phyloP scores from a whole-genome alignment of 2,329 filamentous ascomycete genomes.

The Alternaria brassicae region DNA sequence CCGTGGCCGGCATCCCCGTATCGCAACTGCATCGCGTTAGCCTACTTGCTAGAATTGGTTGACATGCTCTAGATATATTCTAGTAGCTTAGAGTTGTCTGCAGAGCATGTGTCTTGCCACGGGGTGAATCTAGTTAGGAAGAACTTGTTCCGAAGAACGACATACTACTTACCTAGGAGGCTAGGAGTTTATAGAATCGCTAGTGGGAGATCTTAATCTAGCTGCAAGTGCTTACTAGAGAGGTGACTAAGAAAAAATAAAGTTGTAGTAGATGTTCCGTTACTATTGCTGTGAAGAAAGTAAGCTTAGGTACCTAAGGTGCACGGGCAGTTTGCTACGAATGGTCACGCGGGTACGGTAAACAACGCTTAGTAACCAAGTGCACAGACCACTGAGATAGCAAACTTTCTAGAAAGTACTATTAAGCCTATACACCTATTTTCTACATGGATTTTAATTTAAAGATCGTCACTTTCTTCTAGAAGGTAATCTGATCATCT shows the following conservation, averaged over 20 bases:
- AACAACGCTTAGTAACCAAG: not conserved
- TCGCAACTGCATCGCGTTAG: conserved; percentile 11
- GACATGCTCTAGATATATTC: not conserved
- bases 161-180: too few relatives aligned
- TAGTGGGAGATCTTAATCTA: not conserved
- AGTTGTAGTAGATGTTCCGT: not conserved
- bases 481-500: too few relatives aligned
- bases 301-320: not conserved
- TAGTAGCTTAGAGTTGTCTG: not conserved
- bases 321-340: not conserved
- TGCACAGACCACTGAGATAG: not conserved
- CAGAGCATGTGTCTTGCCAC: too few relatives aligned
- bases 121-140: not conserved
- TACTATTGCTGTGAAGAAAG: not conserved
- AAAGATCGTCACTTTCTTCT: not conserved
- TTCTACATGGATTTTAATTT: not conserved
- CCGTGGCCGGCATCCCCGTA: conserved; percentile 37
- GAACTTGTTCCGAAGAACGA: too few relatives aligned
- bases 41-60: not conserved
- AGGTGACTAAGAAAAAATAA: not conserved
- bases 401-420: not conserved
- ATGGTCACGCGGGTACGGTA: not conserved
- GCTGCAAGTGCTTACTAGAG: not conserved
- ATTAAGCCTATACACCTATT: not conserved
- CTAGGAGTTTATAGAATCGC: not conserved